A percentile compares a stretch with the other conserved stretches of the same genome.
phyloP scores from a whole-genome alignment of 768 basidiomycete species.

The Basidioascus undulatus region DNA sequence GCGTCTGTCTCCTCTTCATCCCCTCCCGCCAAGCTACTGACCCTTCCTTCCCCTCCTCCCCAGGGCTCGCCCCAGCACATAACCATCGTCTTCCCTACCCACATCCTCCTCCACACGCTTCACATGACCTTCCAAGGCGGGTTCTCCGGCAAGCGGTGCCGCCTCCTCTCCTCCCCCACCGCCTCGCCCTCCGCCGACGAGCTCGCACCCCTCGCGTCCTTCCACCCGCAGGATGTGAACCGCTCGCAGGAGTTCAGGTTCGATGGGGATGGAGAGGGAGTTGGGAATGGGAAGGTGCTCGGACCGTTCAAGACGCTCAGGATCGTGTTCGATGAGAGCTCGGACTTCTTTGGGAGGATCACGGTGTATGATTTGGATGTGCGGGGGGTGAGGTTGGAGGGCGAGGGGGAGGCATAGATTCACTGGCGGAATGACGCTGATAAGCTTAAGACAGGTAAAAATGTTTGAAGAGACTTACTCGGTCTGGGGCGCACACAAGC shows the following conservation, averaged over 20 bases:
- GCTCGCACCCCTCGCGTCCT: constrained; percentile 25
- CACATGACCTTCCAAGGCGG: constrained; percentile 61
- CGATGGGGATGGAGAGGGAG: neutral
- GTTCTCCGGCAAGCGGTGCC: constrained; percentile 36
- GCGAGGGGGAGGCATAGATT: no score
- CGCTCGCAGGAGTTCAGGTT: constrained; percentile 43
- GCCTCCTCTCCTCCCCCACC: constrained; percentile 14
- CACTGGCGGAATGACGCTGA: no score
- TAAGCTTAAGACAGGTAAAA: no score
- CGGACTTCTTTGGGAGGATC: constrained; percentile 63
- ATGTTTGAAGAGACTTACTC: no score
- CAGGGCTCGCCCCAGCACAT: constrained; percentile 58
- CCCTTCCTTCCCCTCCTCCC: neutral
- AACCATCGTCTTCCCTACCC: constrained; percentile 33
- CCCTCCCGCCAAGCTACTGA: neutral
- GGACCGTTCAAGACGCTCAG: constrained; percentile 14
- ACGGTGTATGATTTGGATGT: constrained; percentile 40
- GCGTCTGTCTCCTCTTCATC: neutral
- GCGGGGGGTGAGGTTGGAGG: neutral
- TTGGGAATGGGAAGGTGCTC: neutral
- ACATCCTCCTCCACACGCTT: constrained; percentile 32
- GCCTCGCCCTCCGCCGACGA: constrained; percentile 25
- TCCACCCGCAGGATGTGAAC: constrained; percentile 65
- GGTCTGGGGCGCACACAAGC: no score
- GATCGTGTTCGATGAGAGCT: constrained; percentile 53